These are phyloP conservation scores for Didymella exigua DNA, from an alignment of 2,329 filamentous ascomycete genomes.

Conservation along the genomic window DNA sequence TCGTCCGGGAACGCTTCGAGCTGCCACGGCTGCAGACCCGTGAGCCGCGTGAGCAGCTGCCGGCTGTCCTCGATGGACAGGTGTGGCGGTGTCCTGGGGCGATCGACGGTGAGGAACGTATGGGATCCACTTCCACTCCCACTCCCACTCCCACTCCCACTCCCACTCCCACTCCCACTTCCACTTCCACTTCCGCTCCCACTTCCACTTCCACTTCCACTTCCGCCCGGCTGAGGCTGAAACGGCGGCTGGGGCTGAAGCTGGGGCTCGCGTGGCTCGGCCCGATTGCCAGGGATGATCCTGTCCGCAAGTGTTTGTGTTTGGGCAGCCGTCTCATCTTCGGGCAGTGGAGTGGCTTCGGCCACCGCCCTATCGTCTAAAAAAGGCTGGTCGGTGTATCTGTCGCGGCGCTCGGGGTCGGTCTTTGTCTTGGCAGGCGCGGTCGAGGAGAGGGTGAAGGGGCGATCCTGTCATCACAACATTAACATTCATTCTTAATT, in stretches of 20 bases:
- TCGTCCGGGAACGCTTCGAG: constrained; percentile 45
- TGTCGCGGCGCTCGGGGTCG: constrained; percentile 25
- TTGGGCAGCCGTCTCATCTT: constrained; percentile 40
- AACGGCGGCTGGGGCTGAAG: constrained; percentile 22
- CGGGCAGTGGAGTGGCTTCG: constrained; percentile 52
- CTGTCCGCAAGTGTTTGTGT: constrained; percentile 26
- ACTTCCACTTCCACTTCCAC: too few relatives aligned
- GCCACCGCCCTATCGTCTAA: constrained; percentile 69
- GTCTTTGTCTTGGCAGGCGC: constrained; percentile 35
- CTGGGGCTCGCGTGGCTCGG: constrained; percentile 21
- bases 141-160: too few relatives aligned
- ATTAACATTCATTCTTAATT: constrained; percentile 43
- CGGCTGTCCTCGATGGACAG: constrained; percentile 42
- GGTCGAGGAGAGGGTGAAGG: constrained; percentile 32
- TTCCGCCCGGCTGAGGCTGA: constrained; percentile 32
- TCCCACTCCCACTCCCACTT: too few relatives aligned
- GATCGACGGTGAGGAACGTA: constrained; percentile 31
- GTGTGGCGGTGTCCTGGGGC: constrained; percentile 39
- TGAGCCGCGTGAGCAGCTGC: constrained; percentile 41
- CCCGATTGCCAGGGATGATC: constrained; percentile 42
- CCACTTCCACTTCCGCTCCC: too few relatives aligned
- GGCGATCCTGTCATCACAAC: constrained; percentile 39
- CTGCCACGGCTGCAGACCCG: constrained; percentile 44
- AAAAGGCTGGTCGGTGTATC: constrained; percentile 61
- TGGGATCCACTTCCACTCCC: constrained; percentile 30